Percentiles rank a stretch among this genome's conserved stretches.
phyloP scores from a whole-genome alignment of 2,329 filamentous ascomycete species.

The Ophiocordyceps robertsii region DNA sequence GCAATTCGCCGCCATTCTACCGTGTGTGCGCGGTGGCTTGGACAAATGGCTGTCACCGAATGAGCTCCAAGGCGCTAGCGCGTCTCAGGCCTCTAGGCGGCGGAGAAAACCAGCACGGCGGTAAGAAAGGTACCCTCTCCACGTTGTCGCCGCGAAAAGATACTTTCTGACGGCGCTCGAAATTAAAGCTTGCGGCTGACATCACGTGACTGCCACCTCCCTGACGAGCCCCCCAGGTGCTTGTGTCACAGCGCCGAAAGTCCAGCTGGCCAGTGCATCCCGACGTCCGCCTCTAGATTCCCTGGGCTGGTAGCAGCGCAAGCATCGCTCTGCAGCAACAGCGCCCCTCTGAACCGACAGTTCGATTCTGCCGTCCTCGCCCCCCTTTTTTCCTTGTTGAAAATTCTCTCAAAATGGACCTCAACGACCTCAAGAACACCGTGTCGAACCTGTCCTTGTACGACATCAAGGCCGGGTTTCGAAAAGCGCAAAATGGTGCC shows the following conservation, averaged over 20 bases:
- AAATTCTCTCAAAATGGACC: slow-evolving; percentile 52
- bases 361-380: not conserved
- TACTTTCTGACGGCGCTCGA: no score
- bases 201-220: not conserved
- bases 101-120: no score
- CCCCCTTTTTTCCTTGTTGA: not conserved
- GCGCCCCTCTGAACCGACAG: not conserved
- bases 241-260: slow-evolving; percentile 5
- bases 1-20: no score
- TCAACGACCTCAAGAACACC: slow-evolving; percentile 71
- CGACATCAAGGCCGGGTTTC: slow-evolving; percentile 86
- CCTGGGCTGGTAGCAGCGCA: not conserved
- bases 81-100: no score
- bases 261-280: slow-evolving; percentile 13
- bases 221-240: not conserved
- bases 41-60: no score
- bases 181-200: not conserved
- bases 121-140: no score
- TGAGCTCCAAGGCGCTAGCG: no score
- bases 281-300: not conserved
- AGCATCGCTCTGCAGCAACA: not conserved
- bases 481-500: slow-evolving; percentile 92
- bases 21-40: no score
- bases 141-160: no score
- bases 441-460: slow-evolving; percentile 89